Conservation (phyloP, 148 eudicot species). For the Bassia scoparia region DNA sequence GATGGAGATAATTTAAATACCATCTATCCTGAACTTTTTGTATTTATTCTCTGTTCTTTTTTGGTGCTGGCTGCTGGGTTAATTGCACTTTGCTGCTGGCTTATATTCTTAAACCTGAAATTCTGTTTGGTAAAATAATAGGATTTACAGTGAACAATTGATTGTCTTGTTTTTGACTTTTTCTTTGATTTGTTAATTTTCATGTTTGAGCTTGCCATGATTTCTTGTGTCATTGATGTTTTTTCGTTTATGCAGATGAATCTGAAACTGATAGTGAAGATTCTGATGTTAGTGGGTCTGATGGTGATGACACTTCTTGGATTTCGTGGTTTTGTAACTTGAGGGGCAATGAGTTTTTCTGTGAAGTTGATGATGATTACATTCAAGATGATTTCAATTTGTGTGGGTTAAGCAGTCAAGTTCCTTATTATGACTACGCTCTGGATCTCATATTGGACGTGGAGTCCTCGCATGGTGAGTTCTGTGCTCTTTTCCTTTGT, state of each 20-base stretch:
- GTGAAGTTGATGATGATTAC: constrained; percentile 81
- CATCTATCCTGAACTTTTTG: too few species aligned
- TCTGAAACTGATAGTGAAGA: constrained; percentile 74
- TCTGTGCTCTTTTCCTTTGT: too few species aligned
- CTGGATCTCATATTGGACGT: constrained; percentile 71
- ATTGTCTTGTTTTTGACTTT: too few species aligned
- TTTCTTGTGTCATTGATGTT: constrained; percentile 3
- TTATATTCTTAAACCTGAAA: too few species aligned
- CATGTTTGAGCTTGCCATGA: neutral
- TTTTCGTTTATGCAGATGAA: constrained; percentile 42
- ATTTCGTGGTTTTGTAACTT: constrained; percentile 77
- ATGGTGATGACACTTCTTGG: constrained; percentile 80
- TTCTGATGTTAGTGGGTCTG: constrained; percentile 77
- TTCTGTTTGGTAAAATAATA: too few species aligned
- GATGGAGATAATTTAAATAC: too few species aligned
- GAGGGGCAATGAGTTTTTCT: constrained; percentile 69
- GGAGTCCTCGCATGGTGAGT: constrained; percentile 68
- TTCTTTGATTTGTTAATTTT: neutral
- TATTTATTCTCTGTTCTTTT: too few species aligned
- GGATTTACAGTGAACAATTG: too few species aligned
- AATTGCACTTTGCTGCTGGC: too few species aligned
- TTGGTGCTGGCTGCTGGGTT: too few species aligned
- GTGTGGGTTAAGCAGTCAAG: constrained; percentile 76
- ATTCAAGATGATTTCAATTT: constrained; percentile 79
- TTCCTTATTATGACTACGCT: constrained; percentile 75